Evolutionary conservation across 495 filamentous ascomycete genomes (phyloP).

Genomic region (Penicillium argentinense): DNA sequence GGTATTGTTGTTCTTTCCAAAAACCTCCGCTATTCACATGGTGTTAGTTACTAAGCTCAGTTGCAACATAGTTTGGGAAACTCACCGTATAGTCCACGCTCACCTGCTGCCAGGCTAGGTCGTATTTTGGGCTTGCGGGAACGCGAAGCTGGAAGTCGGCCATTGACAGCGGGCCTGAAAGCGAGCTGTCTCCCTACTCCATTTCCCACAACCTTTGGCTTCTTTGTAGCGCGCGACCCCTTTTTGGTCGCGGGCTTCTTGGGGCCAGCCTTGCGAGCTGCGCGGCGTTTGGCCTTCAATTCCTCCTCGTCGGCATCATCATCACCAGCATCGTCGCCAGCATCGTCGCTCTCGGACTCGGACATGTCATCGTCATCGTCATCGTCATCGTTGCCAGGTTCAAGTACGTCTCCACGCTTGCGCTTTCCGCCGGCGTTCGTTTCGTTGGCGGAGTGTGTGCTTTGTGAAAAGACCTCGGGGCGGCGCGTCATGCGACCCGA

Average conservation of each 20-base stretch:
- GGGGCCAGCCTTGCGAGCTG: conserved; percentile 42
- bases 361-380: conserved; percentile 57
- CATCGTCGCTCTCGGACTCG: conserved; percentile 50
- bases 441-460: conserved; percentile 29
- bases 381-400: conserved; percentile 39
- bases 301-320: conserved; percentile 68
- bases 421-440: conserved; percentile 48
- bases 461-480: conserved; percentile 63
- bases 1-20: conserved; percentile 64
- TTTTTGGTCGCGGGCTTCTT: conserved; percentile 62
- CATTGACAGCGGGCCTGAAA: conserved; percentile 50
- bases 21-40: conserved; percentile 66
- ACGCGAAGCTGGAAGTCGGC: conserved; percentile 37
- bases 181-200: conserved; percentile 52
- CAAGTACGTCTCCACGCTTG: conserved; percentile 47
- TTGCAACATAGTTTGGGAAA: conserved; percentile 2
- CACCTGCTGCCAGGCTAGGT: conserved; percentile 62
- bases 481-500: conserved; percentile 79
- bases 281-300: conserved; percentile 54
- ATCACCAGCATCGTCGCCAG: conserved; percentile 47
- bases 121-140: conserved; percentile 57
- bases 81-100: conserved; percentile 76
- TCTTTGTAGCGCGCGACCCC: conserved; percentile 41
- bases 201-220: conserved; percentile 59
- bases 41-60: conserved; percentile 7